Percentiles rank a stretch among this genome's conserved stretches.
phyloP scores from a whole-genome alignment of 2,329 filamentous ascomycete species.

The Taxawa tesnikishii region DNA sequence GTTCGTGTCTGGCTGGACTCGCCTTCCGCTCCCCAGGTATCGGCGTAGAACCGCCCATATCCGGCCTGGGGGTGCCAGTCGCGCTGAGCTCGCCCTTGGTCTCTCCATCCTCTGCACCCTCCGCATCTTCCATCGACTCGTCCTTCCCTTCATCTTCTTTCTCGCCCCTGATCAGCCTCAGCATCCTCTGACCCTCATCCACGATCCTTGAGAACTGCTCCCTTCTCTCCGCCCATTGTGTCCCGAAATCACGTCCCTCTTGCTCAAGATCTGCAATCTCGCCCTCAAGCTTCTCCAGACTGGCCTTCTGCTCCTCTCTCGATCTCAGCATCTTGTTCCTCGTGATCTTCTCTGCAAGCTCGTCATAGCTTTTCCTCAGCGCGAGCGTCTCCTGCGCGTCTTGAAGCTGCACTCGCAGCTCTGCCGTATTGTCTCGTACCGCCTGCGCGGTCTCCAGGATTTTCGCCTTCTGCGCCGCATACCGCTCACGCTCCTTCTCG shows the following conservation, averaged over 20 bases:
- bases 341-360: slow-evolving; percentile 76
- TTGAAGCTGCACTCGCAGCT: slow-evolving; percentile 63
- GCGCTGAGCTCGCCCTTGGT: slow-evolving; percentile 29
- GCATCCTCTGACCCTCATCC: slow-evolving; percentile 77
- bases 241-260: slow-evolving; percentile 69
- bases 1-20: slow-evolving; percentile 9
- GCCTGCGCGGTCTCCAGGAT: slow-evolving; percentile 68
- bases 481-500: slow-evolving; percentile 68
- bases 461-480: slow-evolving; percentile 64
- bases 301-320: slow-evolving; percentile 69
- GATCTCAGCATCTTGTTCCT: slow-evolving; percentile 67
- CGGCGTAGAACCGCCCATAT: slow-evolving; percentile 24
- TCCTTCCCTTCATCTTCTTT: slow-evolving; percentile 86
- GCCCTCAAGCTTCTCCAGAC: slow-evolving; percentile 69
- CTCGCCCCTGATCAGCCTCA: slow-evolving; percentile 80
- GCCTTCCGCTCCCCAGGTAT: slow-evolving; percentile 15
- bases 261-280: slow-evolving; percentile 80
- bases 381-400: slow-evolving; percentile 63
- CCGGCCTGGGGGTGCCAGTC: slow-evolving; percentile 32
- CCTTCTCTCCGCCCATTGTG: slow-evolving; percentile 71
- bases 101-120: slow-evolving; percentile 43
- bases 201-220: slow-evolving; percentile 84
- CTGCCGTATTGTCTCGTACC: slow-evolving; percentile 62
- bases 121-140: slow-evolving; percentile 66
- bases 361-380: slow-evolving; percentile 76